A percentile compares a stretch with the other conserved stretches of the same genome.
Evolutionary conservation across 2,329 filamentous ascomycete species (phyloP).

Genomic region (Pseudogymnoascus sp.): DNA sequence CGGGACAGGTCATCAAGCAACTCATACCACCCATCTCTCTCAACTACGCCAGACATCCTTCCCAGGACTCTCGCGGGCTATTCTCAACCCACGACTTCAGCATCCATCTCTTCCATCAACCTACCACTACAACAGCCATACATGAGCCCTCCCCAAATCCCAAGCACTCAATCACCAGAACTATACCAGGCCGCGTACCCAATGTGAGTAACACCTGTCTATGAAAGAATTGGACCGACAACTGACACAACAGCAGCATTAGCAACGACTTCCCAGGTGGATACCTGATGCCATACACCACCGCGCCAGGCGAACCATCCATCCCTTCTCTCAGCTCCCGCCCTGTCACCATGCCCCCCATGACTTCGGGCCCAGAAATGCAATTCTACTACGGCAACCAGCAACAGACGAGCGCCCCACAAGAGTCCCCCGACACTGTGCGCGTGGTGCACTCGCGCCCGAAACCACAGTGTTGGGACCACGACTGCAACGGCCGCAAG

Average conservation of each 20-base stretch:
- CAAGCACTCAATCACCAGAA: background rate
- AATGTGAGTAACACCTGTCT: background rate
- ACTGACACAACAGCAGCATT: background rate
- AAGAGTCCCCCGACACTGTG: constrained; percentile 41
- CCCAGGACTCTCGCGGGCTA: constrained; percentile 25
- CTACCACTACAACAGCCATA: constrained; percentile 9
- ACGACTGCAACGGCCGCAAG: constrained; percentile 89
- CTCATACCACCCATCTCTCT: constrained; percentile 25
- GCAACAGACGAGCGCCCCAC: constrained; percentile 31
- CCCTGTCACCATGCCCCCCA: background rate
- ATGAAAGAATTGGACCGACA: background rate
- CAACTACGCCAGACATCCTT: constrained; percentile 26
- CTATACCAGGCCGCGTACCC: background rate
- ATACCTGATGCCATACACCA: constrained; percentile 5
- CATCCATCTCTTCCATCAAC: constrained; percentile 13
- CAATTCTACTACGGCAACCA: constrained; percentile 5
- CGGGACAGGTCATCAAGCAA: constrained; percentile 31
- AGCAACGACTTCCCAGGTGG: background rate
- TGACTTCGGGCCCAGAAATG: background rate
- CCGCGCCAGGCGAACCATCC: constrained; percentile 3
- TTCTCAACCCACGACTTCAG: constrained; percentile 21
- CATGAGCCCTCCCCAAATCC: background rate
- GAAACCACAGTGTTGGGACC: constrained; percentile 96
- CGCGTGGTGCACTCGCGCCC: constrained; percentile 68
- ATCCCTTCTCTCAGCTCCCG: background rate